Conservation (phyloP, 179 eudicot species). For the Vitellaria paradoxa region DNA sequence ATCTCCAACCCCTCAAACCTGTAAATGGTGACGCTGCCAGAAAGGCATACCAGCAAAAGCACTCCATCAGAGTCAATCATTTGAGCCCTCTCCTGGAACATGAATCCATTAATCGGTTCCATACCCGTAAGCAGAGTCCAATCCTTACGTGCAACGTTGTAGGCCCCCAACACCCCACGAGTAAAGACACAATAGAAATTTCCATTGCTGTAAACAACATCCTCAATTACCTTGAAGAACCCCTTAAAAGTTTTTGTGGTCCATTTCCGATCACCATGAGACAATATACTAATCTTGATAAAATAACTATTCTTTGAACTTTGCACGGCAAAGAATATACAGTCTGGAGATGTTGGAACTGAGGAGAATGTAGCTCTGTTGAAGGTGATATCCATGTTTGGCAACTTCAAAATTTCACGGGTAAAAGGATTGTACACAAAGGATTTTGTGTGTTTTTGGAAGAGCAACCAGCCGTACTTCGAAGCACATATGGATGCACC, state of each 20-base stretch:
- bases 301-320: neutral
- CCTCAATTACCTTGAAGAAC: no score
- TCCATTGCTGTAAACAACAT: no score
- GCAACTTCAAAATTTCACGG: neutral
- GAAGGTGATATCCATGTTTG: neutral
- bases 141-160: neutral
- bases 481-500: neutral
- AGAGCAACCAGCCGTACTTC: neutral
- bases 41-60: neutral
- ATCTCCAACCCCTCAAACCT: neutral
- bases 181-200: no score
- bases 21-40: neutral
- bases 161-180: no score
- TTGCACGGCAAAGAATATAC: neutral
- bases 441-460: neutral
- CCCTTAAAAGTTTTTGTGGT: neutral
- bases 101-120: neutral
- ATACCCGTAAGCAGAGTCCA: neutral
- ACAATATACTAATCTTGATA: neutral
- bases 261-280: neutral
- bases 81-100: neutral
- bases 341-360: neutral
- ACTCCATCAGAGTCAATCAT: neutral
- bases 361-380: neutral
- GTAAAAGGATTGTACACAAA: neutral